Base-by-base conservation (phyloP, 2,329 filamentous ascomycete genomes). In the Verticillium klebahnii region DNA sequence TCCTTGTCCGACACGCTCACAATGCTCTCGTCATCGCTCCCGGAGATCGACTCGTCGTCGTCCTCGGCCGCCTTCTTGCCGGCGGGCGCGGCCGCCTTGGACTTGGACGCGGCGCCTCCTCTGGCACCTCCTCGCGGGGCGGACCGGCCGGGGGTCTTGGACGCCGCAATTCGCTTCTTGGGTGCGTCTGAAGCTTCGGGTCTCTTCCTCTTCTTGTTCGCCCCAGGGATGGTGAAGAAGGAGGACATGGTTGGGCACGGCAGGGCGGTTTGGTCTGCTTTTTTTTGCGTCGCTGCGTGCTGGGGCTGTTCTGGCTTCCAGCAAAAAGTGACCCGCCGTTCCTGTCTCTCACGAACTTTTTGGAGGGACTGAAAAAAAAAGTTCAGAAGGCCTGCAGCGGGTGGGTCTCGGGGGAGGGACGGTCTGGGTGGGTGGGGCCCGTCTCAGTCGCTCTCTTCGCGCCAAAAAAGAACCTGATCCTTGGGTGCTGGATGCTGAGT, bases 151-250 rank as follows among this genome's bases (percentile, higher is more conserved):
- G 74, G 67, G 50, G 75, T 63, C 65, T 81, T 82, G 34, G 81
- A 73, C 59, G 79, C 77, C 66, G 82, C 82, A 64, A 82, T 69
- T 73, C 85, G 80, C 71, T 88, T 89, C 74, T 87, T 87, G 2
- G 86, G 83, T 6, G 75, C 75, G 58, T 86, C 82, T 17, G 79
- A 72, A 31, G 82, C 81, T 61, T 79, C 75, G 7, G 80, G 71
- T 64, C 93, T 85, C 82, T 98, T 98, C 70, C 95, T 85, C 84
- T 98, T 98, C 80, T 91, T 92, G 72, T 94, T 90, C 58, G 90
- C 89, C 50, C 90, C 90, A 6, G 95, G 93, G 45, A 89, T 81
- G 59, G 93, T 97, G 78, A 99, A 99, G 78, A 98, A 99, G 45
- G 93, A 97, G 71, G 94, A 96, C 93, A 96, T 96, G 67, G 67